Conservation (phyloP, 2,329 filamentous ascomycete genomes). For the Colletotrichum spinosum region DNA sequence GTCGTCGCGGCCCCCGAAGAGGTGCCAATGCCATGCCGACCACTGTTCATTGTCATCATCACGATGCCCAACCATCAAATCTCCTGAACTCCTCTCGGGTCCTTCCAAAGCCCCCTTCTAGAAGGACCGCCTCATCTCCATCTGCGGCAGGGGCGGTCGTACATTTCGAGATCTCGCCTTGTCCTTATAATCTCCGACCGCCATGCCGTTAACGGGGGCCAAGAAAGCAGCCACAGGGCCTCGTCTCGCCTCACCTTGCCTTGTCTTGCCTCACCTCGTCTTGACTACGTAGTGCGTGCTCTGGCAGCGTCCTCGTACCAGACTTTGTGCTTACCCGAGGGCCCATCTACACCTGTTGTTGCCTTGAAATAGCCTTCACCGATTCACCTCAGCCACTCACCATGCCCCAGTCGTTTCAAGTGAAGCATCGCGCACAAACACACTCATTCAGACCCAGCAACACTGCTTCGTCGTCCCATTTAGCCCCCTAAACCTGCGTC, state of each 20-base stretch:
- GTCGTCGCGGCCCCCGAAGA: background rate
- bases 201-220: background rate
- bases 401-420: constrained; percentile 21
- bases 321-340: background rate
- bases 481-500: constrained; percentile 8
- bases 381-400: background rate
- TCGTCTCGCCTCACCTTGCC: no score
- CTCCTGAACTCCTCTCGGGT: background rate
- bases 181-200: constrained; percentile 30
- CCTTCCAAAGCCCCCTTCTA: constrained; percentile 19
- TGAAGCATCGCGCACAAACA: constrained; percentile 31
- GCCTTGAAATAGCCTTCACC: background rate
- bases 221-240: no score
- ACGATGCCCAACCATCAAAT: constrained; percentile 4
- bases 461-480: background rate
- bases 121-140: constrained; percentile 19
- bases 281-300: no score
- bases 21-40: no score
- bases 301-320: no score
- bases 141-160: background rate
- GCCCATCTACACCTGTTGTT: background rate
- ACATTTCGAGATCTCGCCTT: constrained; percentile 16
- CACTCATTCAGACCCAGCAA: constrained; percentile 2
- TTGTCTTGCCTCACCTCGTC: no score
- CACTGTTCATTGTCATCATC: background rate